These are phyloP conservation scores for Neckera pumila DNA, from an alignment of 225 moss, liverwort and hornwort species.

Conservation along the genomic window DNA sequence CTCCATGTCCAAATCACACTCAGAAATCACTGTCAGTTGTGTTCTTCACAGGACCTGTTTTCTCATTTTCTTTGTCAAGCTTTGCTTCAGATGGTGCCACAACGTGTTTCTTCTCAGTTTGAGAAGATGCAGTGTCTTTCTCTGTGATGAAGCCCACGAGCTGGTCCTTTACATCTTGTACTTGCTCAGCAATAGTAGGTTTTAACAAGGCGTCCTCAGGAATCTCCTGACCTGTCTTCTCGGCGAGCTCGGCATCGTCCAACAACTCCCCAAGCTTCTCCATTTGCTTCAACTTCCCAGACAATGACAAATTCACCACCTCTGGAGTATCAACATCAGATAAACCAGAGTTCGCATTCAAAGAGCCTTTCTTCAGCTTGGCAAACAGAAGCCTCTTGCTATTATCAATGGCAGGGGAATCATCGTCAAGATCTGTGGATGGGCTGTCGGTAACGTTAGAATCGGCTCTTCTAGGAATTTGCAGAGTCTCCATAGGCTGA, in stretches of 20 bases:
- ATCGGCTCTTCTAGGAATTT: neutral
- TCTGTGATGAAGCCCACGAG: neutral
- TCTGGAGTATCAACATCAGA: constrained; percentile 5
- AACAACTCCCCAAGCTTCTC: constrained; percentile 17
- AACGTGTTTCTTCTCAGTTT: neutral
- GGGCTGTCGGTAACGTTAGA: neutral
- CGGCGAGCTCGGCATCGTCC: neutral
- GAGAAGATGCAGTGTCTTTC: neutral
- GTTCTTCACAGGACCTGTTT: neutral
- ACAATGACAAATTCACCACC: neutral
- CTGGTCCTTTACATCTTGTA: constrained; percentile 18
- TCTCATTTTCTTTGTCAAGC: neutral
- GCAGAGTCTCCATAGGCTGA: neutral
- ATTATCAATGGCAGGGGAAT: neutral
- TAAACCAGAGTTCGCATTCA: neutral
- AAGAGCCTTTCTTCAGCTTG: neutral
- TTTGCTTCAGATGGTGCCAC: neutral
- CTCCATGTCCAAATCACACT: neutral
- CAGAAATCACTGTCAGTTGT: neutral
- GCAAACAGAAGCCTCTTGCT: neutral
- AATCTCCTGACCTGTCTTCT: neutral
- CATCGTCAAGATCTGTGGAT: constrained; percentile 20
- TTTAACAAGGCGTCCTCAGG: neutral
- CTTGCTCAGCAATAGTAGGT: constrained; percentile 15
- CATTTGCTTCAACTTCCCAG: constrained; percentile 18